Evolutionary conservation across 1,284 basidiomycete genomes (phyloP), one percentile per base, ranked within the genome.

Genomic region (Lentinula novae-zelandiae): DNA sequence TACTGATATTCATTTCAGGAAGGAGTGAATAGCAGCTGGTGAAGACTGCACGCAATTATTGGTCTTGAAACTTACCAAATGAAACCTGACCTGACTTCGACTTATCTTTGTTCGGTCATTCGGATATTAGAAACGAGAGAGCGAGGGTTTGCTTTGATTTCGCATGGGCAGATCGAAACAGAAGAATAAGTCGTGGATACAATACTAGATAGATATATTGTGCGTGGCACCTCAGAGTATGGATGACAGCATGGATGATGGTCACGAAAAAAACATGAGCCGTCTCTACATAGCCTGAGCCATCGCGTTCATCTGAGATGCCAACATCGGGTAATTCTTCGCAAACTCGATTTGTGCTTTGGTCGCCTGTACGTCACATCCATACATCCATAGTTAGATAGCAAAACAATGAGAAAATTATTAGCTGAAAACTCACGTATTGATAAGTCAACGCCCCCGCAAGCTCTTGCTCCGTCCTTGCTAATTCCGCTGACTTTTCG

Each of bases 401-500:
- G n/a, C 42, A 10, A 61, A 40, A 53, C n/a, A 63, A 3, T 39
- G 62, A 46, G 33, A 38, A 54, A 49, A 22, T 42, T 10, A 38
- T 38, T 38, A 0, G 3, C 8, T 8, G 36, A 38, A 38, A 38
- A 80, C 85, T 66, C 67, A 89, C 89, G 72, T 85, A 90, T 80
- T 90, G 85, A 75, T 93, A 97, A 22, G 93, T 95, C 71, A 98
- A 78, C 38, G 95, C 92, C 71, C 90, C 93, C 57, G 91, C 80
- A 64, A 99, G 78, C 80, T 99, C 97, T 0, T 86, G 86, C 75
- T 98, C 95, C 42, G 92, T 96, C 72, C 96, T 81, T 15, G 96
- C 94, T 63, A 99, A 82, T 70, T 94, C 84, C 1, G 88, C 87
- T 70, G 93, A 91, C 69, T 86, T 83, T 70, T 89, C 85, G 70